phyloP scores from a whole-genome alignment of 225 moss, liverwort and hornwort genomes.

The Bryum argenteum region DNA sequence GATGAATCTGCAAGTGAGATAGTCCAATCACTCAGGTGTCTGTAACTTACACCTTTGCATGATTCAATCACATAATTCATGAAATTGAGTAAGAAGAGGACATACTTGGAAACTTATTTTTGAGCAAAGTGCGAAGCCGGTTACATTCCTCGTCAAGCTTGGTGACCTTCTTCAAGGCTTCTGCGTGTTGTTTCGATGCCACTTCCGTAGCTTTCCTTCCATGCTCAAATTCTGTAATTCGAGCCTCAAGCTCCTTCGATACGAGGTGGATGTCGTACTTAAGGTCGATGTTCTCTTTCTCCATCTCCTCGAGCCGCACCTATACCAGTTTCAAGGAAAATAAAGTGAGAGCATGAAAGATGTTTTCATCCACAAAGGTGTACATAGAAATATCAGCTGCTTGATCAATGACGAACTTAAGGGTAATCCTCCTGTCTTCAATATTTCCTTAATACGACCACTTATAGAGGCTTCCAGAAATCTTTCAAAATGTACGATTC shows the following conservation, averaged over 20 bases:
- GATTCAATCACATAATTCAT: neutral
- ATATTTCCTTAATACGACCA: neutral
- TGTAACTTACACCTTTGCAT: neutral
- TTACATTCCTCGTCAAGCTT: conserved; percentile 89
- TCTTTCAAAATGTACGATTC: conserved; percentile 1
- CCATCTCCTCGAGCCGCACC: conserved; percentile 62
- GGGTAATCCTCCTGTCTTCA: neutral
- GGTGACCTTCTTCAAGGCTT: conserved; percentile 68
- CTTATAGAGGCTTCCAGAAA: conserved; percentile 8
- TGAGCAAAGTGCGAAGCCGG: conserved; percentile 65
- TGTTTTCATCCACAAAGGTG: neutral
- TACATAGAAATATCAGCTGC: neutral
- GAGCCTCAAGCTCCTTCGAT: conserved; percentile 65
- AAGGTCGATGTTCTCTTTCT: conserved; percentile 62
- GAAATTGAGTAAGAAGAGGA: conserved; percentile 4
- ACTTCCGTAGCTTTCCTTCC: conserved; percentile 63
- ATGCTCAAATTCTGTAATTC: conserved; percentile 65
- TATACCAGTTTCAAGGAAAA: conserved; percentile 28
- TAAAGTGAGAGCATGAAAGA: conserved; percentile 6
- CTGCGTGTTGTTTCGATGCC: conserved; percentile 58
- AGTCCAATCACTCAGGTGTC: conserved; percentile 13
- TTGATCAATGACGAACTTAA: neutral
- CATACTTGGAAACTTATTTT: conserved; percentile 78
- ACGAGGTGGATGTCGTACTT: conserved; percentile 68
- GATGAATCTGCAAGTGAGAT: conserved; percentile 44